These are phyloP conservation scores for Trebouxiophyceae sp. DNA, from an alignment of 163 green algal species.

Conservation along the genomic window DNA sequence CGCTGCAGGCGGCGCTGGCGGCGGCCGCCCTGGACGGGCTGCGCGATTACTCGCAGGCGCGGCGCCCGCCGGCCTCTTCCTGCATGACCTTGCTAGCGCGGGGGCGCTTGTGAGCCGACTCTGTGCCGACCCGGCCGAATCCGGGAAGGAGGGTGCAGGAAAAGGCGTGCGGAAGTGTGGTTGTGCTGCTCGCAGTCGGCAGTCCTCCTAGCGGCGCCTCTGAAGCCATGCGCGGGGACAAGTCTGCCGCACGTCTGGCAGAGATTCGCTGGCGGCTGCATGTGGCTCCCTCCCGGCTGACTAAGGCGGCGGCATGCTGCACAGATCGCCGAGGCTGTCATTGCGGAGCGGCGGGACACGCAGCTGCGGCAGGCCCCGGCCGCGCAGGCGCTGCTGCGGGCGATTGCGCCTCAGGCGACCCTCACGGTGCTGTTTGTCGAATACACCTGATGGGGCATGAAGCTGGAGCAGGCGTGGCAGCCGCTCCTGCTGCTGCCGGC, in stretches of 20 bases:
- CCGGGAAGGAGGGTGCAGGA: background rate
- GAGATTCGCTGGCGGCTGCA: background rate
- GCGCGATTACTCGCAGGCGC: constrained; percentile 33
- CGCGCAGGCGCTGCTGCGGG: background rate
- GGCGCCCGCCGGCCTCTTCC: background rate
- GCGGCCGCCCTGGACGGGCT: constrained; percentile 43
- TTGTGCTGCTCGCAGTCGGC: too few species aligned
- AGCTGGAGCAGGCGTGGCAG: too few species aligned
- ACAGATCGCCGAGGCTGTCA: background rate
- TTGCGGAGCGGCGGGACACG: background rate
- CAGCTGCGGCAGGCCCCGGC: background rate
- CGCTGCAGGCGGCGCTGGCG: constrained; percentile 82
- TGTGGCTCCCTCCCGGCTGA: background rate
- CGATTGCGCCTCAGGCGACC: background rate
- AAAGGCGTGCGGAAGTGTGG: too few species aligned
- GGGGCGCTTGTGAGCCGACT: background rate
- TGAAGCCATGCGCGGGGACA: too few species aligned
- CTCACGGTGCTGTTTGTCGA: background rate
- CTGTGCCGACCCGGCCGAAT: background rate
- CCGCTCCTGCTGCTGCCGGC: too few species aligned
- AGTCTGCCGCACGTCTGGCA: too few species aligned
- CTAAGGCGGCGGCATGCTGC: background rate
- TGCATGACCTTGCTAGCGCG: too few species aligned
- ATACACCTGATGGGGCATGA: too few species aligned
- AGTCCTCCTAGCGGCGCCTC: too few species aligned